Conservation (phyloP, 495 filamentous ascomycete species). For the Penicillium steckii region DNA sequence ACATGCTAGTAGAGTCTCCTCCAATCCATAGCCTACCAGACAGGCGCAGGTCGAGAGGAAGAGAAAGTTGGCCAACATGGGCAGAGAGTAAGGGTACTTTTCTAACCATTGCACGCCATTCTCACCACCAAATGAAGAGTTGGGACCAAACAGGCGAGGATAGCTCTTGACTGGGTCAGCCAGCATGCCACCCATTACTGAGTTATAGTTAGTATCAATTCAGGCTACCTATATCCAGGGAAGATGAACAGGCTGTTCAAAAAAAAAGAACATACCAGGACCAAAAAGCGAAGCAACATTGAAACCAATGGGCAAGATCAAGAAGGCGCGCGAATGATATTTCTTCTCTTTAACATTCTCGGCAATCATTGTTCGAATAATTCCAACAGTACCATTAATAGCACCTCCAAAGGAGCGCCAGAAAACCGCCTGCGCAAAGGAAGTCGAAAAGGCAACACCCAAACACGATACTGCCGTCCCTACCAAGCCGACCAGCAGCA, state of each 20-base stretch:
- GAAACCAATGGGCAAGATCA: constrained; percentile 72
- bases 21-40: constrained; percentile 61
- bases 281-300: constrained; percentile 78
- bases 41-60: constrained; percentile 58
- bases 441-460: constrained; percentile 77
- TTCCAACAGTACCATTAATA: constrained; percentile 80
- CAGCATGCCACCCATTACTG: constrained; percentile 67
- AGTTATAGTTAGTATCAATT: constrained; percentile 8
- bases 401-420: constrained; percentile 74
- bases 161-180: constrained; percentile 72
- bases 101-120: constrained; percentile 62
- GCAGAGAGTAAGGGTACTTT: constrained; percentile 70
- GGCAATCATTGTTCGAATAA: constrained; percentile 78
- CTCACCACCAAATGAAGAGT: constrained; percentile 49
- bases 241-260: not conserved
- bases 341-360: constrained; percentile 75
- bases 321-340: constrained; percentile 65
- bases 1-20: constrained; percentile 56
- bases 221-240: not conserved
- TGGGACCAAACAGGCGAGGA: constrained; percentile 62
- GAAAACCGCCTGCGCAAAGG: constrained; percentile 68
- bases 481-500: constrained; percentile 70
- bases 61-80: constrained; percentile 69
- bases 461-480: constrained; percentile 70
- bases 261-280: constrained; percentile 45